Evolutionary conservation across 352 stramenopile species (phyloP).

Genomic region (Pythium volutum): DNA sequence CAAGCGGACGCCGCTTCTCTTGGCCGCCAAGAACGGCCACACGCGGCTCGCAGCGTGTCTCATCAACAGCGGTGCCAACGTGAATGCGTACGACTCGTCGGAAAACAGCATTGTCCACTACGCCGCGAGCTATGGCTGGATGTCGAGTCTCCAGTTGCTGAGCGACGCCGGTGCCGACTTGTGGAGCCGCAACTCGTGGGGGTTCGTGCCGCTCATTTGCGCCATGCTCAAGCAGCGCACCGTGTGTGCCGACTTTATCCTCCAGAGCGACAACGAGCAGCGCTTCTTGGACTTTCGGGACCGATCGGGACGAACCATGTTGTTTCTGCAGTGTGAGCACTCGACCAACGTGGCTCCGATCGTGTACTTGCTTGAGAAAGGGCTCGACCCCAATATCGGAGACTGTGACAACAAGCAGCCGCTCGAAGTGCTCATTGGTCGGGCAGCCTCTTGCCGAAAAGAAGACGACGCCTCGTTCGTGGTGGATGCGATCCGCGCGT

Average conservation of each 20-base stretch:
- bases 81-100: conserved; percentile 74
- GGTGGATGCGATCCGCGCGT: conserved; percentile 24
- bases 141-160: conserved; percentile 54
- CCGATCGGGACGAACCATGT: conserved; percentile 64
- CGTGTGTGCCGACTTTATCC: conserved; percentile 55
- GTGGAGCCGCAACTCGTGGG: conserved; percentile 66
- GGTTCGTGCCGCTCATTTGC: conserved; percentile 63
- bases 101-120: conserved; percentile 76
- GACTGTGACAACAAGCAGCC: conserved; percentile 50
- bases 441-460: conserved; percentile 13
- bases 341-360: conserved; percentile 51
- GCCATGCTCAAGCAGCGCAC: conserved; percentile 61
- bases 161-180: conserved; percentile 48
- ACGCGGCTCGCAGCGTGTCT: conserved; percentile 44
- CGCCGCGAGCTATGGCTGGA: conserved; percentile 68
- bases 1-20: conserved; percentile 68
- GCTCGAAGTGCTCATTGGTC: conserved; percentile 45
- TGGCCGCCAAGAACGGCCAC: conserved; percentile 73
- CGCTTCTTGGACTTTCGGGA: conserved; percentile 68
- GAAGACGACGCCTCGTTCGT: conserved; percentile 32
- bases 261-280: conserved; percentile 45
- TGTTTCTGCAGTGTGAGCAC: conserved; percentile 70
- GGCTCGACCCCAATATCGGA: conserved; percentile 55
- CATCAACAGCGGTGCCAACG: conserved; percentile 66
- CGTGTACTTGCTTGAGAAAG: conserved; percentile 59